Evolutionary conservation across 2,329 filamentous ascomycete genomes (phyloP).

Genomic region (Trichoderma sp.): DNA sequence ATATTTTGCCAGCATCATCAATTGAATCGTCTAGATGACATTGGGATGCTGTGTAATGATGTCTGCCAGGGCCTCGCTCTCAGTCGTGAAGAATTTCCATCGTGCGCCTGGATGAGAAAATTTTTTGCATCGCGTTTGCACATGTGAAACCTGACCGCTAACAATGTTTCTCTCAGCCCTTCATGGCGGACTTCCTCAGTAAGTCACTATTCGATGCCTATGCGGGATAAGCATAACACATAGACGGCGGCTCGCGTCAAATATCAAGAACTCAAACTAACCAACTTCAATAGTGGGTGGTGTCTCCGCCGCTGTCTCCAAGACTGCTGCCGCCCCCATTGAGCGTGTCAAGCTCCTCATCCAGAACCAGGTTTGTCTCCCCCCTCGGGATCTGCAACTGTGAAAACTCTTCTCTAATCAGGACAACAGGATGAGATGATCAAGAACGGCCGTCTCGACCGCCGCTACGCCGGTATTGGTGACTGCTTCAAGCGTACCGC

Average conservation of each 20-base stretch:
- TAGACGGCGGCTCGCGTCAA: constrained; percentile 15
- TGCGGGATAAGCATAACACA: background rate
- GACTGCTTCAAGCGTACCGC: constrained; percentile 96
- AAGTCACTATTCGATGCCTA: constrained; percentile 50
- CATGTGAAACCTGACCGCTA: constrained; percentile 17
- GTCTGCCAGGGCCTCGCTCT: background rate
- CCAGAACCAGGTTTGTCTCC: constrained; percentile 91
- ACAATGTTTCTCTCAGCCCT: constrained; percentile 59
- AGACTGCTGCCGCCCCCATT: constrained; percentile 99
- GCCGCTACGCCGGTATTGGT: constrained; percentile 87
- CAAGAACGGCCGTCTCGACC: constrained; percentile 96
- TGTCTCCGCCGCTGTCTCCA: constrained; percentile 99
- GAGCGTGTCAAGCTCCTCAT: constrained; percentile 99
- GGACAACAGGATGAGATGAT: constrained; percentile 93
- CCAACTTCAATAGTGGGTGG: constrained; percentile 74
- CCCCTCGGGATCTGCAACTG: background rate
- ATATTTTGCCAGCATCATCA: constrained; percentile 21
- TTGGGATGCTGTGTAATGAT: background rate
- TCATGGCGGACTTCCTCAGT: constrained; percentile 99
- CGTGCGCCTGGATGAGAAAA: constrained; percentile 10
- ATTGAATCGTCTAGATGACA: constrained; percentile 20
- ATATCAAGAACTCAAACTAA: constrained; percentile 22
- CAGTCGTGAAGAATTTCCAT: background rate
- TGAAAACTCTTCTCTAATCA: constrained; percentile 31
- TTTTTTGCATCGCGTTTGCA: constrained; percentile 1